Evolutionary conservation across 306 rosid genomes (phyloP).

Genomic region (Ochetophila trinervis): DNA sequence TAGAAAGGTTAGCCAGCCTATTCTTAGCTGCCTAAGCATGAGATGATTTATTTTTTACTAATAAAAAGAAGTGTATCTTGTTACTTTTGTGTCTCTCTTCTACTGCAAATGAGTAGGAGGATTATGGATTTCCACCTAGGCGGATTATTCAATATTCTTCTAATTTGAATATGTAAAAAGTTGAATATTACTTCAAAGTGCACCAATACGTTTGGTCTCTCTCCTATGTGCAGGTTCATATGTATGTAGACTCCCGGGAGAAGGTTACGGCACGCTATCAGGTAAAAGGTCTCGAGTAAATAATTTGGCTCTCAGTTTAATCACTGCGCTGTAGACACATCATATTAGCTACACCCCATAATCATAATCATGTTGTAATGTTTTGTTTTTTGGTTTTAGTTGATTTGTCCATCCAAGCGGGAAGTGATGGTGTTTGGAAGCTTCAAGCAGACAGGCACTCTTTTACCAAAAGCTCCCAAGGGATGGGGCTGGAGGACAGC

Average conservation of each 20-base stretch:
- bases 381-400: slow-evolving; percentile 36
- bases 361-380: slow-evolving; percentile 19
- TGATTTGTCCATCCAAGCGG: slow-evolving; percentile 90
- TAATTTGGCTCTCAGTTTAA: slow-evolving; percentile 3
- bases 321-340: background rate
- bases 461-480: slow-evolving; percentile 93
- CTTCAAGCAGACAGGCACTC: slow-evolving; percentile 91
- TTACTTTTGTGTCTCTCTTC: no score
- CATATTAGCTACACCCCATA: background rate
- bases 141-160: background rate
- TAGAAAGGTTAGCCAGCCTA: slow-evolving; percentile 62
- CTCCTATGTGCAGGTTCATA: slow-evolving; percentile 59
- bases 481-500: slow-evolving; percentile 99
- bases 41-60: slow-evolving; percentile 14
- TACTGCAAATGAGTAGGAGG: background rate
- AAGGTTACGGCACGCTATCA: slow-evolving; percentile 96
- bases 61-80: background rate
- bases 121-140: background rate
- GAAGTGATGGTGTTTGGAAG: slow-evolving; percentile 91
- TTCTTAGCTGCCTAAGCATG: slow-evolving; percentile 18
- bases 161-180: slow-evolving; percentile 2
- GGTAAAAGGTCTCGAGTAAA: slow-evolving; percentile 47
- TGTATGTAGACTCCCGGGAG: slow-evolving; percentile 74
- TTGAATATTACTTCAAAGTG: slow-evolving; percentile 1
- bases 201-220: background rate